Percentiles rank a stretch among this genome's conserved stretches.
Conservation (phyloP, 768 basidiomycete genomes). For the Mycena pura region DNA sequence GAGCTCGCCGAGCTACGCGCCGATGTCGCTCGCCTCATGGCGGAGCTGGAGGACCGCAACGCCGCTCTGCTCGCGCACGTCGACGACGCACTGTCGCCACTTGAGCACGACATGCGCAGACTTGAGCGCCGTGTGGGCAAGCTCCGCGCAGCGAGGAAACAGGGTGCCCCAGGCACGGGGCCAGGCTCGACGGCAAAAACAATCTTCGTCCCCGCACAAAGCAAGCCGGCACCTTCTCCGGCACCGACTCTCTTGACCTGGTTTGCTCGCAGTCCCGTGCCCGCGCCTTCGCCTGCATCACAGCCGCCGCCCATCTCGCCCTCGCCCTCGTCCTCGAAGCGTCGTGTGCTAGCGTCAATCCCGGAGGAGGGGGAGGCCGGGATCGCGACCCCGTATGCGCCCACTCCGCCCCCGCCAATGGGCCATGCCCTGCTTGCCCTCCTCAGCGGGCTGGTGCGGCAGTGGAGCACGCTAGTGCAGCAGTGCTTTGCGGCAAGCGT, state of each 20-base stretch:
- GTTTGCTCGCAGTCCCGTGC: too few species aligned
- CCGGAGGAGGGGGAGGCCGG: constrained; percentile 10
- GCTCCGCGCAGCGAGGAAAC: not conserved
- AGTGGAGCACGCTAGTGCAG: not conserved
- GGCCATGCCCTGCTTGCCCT: too few species aligned
- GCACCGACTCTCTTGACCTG: not conserved
- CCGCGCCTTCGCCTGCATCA: too few species aligned
- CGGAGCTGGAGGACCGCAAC: not conserved
- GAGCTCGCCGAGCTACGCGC: not conserved
- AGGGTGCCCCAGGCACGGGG: not conserved
- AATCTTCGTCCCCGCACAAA: constrained; percentile 12
- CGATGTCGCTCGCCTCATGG: not conserved
- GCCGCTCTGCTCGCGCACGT: constrained; percentile 5
- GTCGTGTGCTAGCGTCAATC: not conserved
- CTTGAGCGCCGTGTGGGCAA: constrained; percentile 13
- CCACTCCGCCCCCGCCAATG: not conserved
- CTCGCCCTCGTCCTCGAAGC: not conserved
- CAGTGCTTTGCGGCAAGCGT: not conserved
- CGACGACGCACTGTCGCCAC: constrained; percentile 13
- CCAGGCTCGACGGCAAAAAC: not conserved
- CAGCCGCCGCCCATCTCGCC: not conserved
- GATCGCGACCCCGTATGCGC: too few species aligned
- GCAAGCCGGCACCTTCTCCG: not conserved
- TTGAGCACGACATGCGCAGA: constrained; percentile 9
- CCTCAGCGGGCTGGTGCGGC: not conserved